These are phyloP conservation scores for Pseudocercospora crystallina DNA, from an alignment of 2,329 filamentous ascomycete species.

Conservation along the genomic window DNA sequence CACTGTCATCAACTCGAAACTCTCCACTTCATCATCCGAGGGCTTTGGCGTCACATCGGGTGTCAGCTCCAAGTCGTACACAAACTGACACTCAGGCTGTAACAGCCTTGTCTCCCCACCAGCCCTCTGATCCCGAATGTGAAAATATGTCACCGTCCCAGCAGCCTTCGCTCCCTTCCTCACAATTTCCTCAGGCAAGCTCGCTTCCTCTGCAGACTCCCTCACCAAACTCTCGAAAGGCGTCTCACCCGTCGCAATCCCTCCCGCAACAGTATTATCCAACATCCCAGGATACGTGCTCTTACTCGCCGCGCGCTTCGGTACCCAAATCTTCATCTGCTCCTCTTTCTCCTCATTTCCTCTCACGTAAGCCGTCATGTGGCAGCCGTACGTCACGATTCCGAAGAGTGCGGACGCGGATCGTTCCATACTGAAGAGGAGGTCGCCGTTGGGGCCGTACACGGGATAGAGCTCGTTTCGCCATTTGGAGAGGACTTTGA, in stretches of 20 bases:
- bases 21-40: slow-evolving; percentile 84
- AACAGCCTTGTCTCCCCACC: slow-evolving; percentile 79
- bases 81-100: slow-evolving; percentile 87
- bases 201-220: slow-evolving; percentile 87
- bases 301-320: slow-evolving; percentile 72
- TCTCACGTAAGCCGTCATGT: slow-evolving; percentile 69
- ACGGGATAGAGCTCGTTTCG: slow-evolving; percentile 78
- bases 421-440: slow-evolving; percentile 77
- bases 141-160: slow-evolving; percentile 80
- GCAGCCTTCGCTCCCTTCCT: slow-evolving; percentile 57
- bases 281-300: slow-evolving; percentile 88
- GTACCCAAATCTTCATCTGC: slow-evolving; percentile 80
- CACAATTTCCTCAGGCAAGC: slow-evolving; percentile 69
- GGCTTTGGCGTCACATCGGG: slow-evolving; percentile 68
- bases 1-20: slow-evolving; percentile 75
- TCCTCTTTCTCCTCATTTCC: slow-evolving; percentile 41
- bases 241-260: slow-evolving; percentile 75
- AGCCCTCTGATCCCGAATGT: slow-evolving; percentile 71
- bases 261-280: slow-evolving; percentile 90
- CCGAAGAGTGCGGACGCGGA: slow-evolving; percentile 72
- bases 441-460: slow-evolving; percentile 59
- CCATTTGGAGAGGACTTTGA: slow-evolving; percentile 76
- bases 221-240: slow-evolving; percentile 80
- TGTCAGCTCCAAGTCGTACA: slow-evolving; percentile 83
- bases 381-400: slow-evolving; percentile 71